Conservation (phyloP, 202 grass and related monocot species). For the Cymbopogon flexuosus region DNA sequence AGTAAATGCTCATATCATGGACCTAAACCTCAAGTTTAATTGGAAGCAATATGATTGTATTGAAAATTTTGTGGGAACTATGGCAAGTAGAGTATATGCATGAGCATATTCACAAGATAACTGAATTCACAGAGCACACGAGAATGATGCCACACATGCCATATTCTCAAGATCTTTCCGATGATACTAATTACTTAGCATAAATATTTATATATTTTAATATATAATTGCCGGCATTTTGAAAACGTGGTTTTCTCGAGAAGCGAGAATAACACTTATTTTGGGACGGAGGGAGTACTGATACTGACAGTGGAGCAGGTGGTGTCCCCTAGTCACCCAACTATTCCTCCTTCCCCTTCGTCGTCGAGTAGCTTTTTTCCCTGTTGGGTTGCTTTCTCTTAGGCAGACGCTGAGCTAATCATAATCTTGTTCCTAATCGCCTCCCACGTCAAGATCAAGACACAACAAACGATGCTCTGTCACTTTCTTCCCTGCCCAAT, state of each 20-base stretch:
- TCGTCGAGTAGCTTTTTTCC: no score
- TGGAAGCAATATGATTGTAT: not conserved
- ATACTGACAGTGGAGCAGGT: no score
- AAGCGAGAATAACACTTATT: no score
- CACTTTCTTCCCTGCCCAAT: not conserved
- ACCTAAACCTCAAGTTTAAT: not conserved
- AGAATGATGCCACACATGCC: not conserved
- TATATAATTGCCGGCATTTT: no score
- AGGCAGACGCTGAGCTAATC: not conserved
- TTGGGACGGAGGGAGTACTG: no score
- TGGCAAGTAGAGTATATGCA: not conserved
- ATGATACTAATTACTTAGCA: no score
- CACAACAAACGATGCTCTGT: not conserved
- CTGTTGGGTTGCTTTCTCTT: no score
- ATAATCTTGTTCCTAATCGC: not conserved
- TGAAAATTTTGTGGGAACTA: not conserved
- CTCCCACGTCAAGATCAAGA: not conserved
- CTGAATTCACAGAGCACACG: not conserved
- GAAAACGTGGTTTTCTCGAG: no score
- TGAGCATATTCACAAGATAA: not conserved
- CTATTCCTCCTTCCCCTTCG: no score
- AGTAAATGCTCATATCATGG: not conserved
- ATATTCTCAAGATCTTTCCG: no score
- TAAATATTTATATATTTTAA: no score
- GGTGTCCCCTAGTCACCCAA: no score